These are phyloP conservation scores for Fusarium fujikuroi DNA, from an alignment of 2,329 filamentous ascomycete species.

Conservation along the genomic window DNA sequence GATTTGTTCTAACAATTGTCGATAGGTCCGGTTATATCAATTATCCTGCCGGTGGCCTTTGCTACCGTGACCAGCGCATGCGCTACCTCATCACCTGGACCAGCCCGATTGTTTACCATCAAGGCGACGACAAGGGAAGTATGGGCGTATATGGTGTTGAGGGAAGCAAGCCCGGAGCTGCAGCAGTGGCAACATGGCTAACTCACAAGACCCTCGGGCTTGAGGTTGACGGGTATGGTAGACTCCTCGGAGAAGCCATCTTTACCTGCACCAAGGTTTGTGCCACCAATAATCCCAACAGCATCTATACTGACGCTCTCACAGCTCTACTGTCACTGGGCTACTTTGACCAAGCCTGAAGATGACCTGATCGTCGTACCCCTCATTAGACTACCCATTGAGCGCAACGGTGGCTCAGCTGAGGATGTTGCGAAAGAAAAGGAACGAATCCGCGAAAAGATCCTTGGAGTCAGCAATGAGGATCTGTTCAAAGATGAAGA, in stretches of 20 bases:
- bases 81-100: background rate
- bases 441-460: background rate
- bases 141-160: background rate
- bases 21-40: background rate
- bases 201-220: background rate
- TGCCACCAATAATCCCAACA: too few species aligned
- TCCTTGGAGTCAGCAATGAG: background rate
- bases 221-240: background rate
- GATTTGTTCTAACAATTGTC: too few species aligned
- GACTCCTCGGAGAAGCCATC: background rate
- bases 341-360: background rate
- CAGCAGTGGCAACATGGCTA: background rate
- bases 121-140: background rate
- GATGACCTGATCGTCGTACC: background rate
- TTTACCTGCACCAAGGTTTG: constrained; percentile 2
- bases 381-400: background rate
- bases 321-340: background rate
- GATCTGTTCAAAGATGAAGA: background rate
- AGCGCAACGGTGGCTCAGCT: background rate
- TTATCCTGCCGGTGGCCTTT: background rate
- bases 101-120: background rate
- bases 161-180: background rate
- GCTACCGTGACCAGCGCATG: background rate
- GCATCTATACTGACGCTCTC: too few species aligned
- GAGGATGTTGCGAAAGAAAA: background rate